phyloP scores from a whole-genome alignment of 2,329 filamentous ascomycete species.

The Ophiocordyceps sinensis region DNA sequence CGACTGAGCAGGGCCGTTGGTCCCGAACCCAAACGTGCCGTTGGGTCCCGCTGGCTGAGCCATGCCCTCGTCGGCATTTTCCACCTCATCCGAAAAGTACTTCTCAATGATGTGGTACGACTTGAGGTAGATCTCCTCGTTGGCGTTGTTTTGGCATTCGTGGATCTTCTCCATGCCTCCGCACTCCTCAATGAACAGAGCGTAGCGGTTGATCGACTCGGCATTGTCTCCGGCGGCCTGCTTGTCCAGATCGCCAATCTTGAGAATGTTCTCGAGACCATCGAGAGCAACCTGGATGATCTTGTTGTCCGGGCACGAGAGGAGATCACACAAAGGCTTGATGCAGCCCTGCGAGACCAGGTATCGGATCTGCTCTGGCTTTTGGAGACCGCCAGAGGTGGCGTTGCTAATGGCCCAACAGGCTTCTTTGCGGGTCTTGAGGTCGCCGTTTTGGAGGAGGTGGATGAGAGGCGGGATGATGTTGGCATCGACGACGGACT shows the following conservation, averaged over 20 bases:
- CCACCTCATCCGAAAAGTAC: conserved; percentile 98
- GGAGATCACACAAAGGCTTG: conserved; percentile 88
- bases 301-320: conserved; percentile 97
- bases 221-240: conserved; percentile 62
- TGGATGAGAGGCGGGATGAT: conserved; percentile 95
- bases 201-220: conserved; percentile 87
- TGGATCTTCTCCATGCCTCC: conserved; percentile 99
- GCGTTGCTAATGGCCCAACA: conserved; percentile 99
- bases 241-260: conserved; percentile 98
- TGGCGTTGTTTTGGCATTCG: conserved; percentile 99
- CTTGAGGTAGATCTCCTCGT: conserved; percentile 99
- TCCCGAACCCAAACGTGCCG: conserved; percentile 67
- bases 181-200: conserved; percentile 95
- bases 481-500: conserved; percentile 90
- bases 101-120: conserved; percentile 99
- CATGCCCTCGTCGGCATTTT: conserved; percentile 71
- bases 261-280: conserved; percentile 96
- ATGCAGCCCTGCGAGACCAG: conserved; percentile 90
- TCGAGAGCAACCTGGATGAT: conserved; percentile 98
- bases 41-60: conserved; percentile 56
- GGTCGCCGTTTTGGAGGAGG: conserved; percentile 87
- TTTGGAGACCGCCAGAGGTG: conserved; percentile 92
- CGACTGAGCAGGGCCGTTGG: conserved; percentile 46
- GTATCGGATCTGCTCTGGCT: conserved; percentile 96
- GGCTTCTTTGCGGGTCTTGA: conserved; percentile 98